A percentile compares a stretch with the other conserved stretches of the same genome.
Evolutionary conservation across 2,329 filamentous ascomycete genomes (phyloP).

Genomic region (Penicillium paneum): DNA sequence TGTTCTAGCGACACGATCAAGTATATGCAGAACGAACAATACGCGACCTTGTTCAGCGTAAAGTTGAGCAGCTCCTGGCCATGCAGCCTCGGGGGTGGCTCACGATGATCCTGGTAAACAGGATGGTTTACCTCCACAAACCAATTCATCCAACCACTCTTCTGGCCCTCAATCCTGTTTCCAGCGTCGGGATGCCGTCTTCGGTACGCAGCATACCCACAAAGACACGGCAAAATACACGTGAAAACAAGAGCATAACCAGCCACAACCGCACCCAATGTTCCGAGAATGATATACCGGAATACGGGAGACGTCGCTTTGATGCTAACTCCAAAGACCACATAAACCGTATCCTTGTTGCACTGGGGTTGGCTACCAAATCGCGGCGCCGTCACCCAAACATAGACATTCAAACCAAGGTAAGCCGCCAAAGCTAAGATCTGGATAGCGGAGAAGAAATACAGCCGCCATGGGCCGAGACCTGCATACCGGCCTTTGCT

Average conservation of each 20-base stretch:
- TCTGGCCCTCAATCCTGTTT: not conserved
- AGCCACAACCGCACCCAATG: conserved; percentile 4
- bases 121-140: conserved; percentile 2
- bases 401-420: conserved; percentile 15
- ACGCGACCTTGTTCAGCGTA: conserved; percentile 13
- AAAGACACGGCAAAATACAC: conserved; percentile 15
- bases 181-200: conserved; percentile 1
- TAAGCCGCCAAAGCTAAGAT: conserved; percentile 12
- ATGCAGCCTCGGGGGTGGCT: conserved; percentile 1
- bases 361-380: conserved; percentile 17
- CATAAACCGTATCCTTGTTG: conserved; percentile 14
- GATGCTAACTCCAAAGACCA: conserved; percentile 18
- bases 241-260: conserved; percentile 11
- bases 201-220: not conserved
- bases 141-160: conserved; percentile 6
- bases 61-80: conserved; percentile 9
- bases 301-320: conserved; percentile 15
- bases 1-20: conserved; percentile 21
- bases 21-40: conserved; percentile 16
- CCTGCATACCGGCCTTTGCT: conserved; percentile 19
- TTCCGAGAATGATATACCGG: conserved; percentile 17
- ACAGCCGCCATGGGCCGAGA: conserved; percentile 16
- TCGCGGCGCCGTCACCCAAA: conserved; percentile 16
- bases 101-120: not conserved
- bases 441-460: conserved; percentile 12